A percentile compares a stretch with the other conserved stretches of the same genome.
Evolutionary conservation across 495 filamentous ascomycete species (phyloP).

Genomic region (Astrothelium subdiscretum): DNA sequence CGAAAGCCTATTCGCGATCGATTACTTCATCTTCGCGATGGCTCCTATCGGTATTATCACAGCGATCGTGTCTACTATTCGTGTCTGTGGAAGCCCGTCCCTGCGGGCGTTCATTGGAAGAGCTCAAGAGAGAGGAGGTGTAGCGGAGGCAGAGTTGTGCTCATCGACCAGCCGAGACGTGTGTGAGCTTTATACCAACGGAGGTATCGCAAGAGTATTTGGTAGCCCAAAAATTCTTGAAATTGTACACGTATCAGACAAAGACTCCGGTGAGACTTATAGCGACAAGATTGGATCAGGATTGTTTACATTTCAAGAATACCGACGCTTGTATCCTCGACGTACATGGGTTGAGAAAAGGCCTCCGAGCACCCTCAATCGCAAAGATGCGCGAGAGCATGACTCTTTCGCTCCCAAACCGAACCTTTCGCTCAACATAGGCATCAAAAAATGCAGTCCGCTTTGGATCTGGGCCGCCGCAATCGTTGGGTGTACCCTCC

Average conservation of each 20-base stretch:
- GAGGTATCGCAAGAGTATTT: background rate
- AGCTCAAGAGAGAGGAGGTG: constrained; percentile 33
- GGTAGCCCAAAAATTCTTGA: background rate
- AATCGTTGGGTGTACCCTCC: background rate
- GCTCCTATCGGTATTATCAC: constrained; percentile 46
- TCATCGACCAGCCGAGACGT: constrained; percentile 12
- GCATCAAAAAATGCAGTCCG: background rate
- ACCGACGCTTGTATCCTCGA: too few species aligned
- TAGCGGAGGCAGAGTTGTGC: constrained; percentile 32
- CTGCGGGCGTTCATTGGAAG: constrained; percentile 42
- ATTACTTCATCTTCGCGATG: constrained; percentile 44
- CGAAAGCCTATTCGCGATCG: constrained; percentile 36
- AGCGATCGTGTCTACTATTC: constrained; percentile 40
- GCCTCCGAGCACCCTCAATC: too few species aligned
- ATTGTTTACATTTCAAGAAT: background rate
- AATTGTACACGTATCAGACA: background rate
- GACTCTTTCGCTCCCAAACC: background rate
- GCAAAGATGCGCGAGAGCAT: background rate
- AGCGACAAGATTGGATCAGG: background rate
- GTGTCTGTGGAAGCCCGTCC: constrained; percentile 41
- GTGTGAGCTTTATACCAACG: constrained; percentile 15
- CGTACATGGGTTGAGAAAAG: too few species aligned
- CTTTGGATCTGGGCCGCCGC: background rate
- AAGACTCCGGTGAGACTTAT: background rate
- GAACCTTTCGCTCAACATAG: background rate